Evolutionary conservation across 768 basidiomycete species (phyloP), one percentile per base, ranked within the genome.

Genomic region (Leucocoprinus leucothites): DNA sequence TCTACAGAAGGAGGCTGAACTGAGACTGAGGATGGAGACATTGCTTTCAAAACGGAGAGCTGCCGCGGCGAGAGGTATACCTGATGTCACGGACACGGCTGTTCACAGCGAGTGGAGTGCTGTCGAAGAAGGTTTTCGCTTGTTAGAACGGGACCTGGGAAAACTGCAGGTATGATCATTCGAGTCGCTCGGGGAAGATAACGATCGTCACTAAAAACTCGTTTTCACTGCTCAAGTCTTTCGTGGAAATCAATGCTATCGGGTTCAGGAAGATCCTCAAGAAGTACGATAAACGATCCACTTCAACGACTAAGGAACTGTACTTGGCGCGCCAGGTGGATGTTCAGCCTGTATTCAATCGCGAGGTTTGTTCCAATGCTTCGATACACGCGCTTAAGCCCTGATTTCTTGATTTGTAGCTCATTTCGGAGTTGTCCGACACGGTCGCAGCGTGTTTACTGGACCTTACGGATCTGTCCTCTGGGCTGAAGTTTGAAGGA

Each of bases 261-360:
- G 97, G 94, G 3, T 98, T 98, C 69, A 84, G 95, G 43, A 98
- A 98, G 69, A 98, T 98, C 46, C 71, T 98, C 58, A 98, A 99
- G 67, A 99, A 99, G 68, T 99, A 93, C 81, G 97, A 98, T 72
- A 99, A 98, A 71, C 83, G 93, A 45, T 94, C 94, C 35, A 97
- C 87, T 41, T 94, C 91, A 1, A 85, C 87, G 19, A 98, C 91
- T n/a, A 98, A 94, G 66, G 97, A 99, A 65, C 79, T 98, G 3
- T 98, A 98, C 70, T 83, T 99, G 18, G 84, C 91, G 44, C 85
- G 97, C 26, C 97, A 98, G 67, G 95, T 99, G 1, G 97, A 99
- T 61, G 91, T 98, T n/a, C 97, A 98, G 63, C 97, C 95, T 0
- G 94, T 95, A 41, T 98, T 98, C 73, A 95, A 98, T 66, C 78